Percentiles rank a stretch among this genome's conserved stretches.
Evolutionary conservation across 2,329 filamentous ascomycete genomes (phyloP).

Genomic region (Ophiocordyceps polyrhachis-furcata): DNA sequence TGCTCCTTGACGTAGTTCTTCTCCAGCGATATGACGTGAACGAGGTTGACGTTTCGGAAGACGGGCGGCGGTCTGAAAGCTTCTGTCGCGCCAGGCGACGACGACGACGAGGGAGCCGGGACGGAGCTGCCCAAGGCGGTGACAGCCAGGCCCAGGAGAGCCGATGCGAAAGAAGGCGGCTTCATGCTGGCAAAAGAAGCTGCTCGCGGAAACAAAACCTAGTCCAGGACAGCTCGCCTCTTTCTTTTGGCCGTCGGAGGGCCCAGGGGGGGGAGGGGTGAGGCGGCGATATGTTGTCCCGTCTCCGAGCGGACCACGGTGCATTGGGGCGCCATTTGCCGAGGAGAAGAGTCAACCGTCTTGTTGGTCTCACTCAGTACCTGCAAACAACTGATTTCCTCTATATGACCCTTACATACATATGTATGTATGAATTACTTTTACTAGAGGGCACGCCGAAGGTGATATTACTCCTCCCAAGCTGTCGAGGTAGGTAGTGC

Average conservation of each 20-base stretch:
- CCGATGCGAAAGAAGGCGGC: constrained; percentile 30
- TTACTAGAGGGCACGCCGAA: no score
- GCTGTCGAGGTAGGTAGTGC: neutral
- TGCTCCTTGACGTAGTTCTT: constrained; percentile 82
- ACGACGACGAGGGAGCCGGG: constrained; percentile 23
- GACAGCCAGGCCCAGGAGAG: constrained; percentile 38
- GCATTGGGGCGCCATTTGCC: neutral
- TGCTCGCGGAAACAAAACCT: neutral
- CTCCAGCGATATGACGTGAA: constrained; percentile 79
- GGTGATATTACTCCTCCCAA: no score
- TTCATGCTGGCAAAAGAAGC: constrained; percentile 18
- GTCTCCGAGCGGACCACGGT: neutral
- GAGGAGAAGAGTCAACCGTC: neutral
- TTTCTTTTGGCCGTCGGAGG: neutral
- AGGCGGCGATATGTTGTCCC: neutral
- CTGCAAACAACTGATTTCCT: no score
- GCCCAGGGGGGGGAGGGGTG: no score
- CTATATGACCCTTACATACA: no score
- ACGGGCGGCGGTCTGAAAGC: constrained; percentile 73
- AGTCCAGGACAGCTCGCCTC: neutral
- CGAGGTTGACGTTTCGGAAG: constrained; percentile 85
- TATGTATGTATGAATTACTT: no score
- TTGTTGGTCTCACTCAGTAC: no score
- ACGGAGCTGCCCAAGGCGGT: constrained; percentile 20
- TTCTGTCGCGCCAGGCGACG: constrained; percentile 39